These are phyloP conservation scores for Sclerotiophoma versabilis DNA, from an alignment of 2,329 filamentous ascomycete genomes.

Conservation along the genomic window DNA sequence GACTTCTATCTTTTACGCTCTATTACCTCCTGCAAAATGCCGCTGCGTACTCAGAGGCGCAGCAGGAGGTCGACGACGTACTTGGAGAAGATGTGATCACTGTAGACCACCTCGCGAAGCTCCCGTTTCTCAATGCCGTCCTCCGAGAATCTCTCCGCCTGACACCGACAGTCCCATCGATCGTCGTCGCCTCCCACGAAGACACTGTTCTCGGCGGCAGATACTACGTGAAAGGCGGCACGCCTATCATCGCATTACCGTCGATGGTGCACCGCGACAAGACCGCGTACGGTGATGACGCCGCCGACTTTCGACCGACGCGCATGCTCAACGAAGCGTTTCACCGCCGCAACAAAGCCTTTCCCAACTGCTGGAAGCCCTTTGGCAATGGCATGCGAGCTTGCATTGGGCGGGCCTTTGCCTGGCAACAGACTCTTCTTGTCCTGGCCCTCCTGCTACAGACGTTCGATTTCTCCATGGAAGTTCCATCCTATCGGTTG, in stretches of 20 bases:
- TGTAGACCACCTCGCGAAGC: conserved; percentile 55
- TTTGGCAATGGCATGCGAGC: conserved; percentile 32
- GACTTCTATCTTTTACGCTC: conserved; percentile 48
- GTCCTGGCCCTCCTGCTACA: conserved; percentile 48
- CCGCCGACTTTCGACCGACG: conserved; percentile 27
- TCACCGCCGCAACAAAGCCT: conserved; percentile 12
- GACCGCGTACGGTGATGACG: conserved; percentile 24
- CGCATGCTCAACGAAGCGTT: conserved; percentile 32
- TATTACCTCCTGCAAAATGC: conserved; percentile 60
- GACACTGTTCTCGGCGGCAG: conserved; percentile 34
- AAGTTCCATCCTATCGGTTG: conserved; percentile 48
- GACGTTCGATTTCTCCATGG: conserved; percentile 46
- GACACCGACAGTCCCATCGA: conserved; percentile 59
- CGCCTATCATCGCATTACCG: conserved; percentile 18
- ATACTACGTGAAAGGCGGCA: conserved; percentile 38
- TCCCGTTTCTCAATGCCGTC: conserved; percentile 54
- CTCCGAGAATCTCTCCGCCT: conserved; percentile 63
- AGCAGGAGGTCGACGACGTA: conserved; percentile 60
- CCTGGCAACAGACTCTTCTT: conserved; percentile 29
- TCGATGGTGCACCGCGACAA: conserved; percentile 22
- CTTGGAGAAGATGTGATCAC: conserved; percentile 53
- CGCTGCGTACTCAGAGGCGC: conserved; percentile 52
- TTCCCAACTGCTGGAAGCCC: conserved; percentile 20
- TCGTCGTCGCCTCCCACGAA: conserved; percentile 43
- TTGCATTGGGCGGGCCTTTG: conserved; percentile 33